A percentile compares a stretch with the other conserved stretches of the same genome.
phyloP scores from a whole-genome alignment of 306 rosid species.

The Parietaria judaica region DNA sequence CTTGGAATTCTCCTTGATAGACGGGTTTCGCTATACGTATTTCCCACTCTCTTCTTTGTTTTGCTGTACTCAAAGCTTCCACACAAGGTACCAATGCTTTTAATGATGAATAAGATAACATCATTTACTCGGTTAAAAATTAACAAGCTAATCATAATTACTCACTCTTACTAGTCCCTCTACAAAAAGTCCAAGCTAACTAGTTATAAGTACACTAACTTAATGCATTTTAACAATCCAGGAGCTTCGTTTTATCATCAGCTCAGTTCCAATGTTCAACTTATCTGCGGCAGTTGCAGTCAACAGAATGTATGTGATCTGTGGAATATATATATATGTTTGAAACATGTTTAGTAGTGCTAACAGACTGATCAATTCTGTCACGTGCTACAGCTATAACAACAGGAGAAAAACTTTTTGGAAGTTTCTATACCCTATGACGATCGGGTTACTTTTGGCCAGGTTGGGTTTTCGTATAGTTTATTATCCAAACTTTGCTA shows the following conservation, averaged over 20 bases:
- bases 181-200: no score
- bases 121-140: no score
- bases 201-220: background rate
- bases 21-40: slow-evolving; percentile 45
- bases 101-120: no score
- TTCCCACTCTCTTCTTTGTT: slow-evolving; percentile 74
- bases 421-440: slow-evolving; percentile 54
- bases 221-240: slow-evolving; percentile 36
- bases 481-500: background rate
- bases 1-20: slow-evolving; percentile 70
- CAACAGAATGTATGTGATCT: slow-evolving; percentile 57
- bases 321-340: no score
- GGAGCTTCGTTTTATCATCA: slow-evolving; percentile 91
- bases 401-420: slow-evolving; percentile 68
- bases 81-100: slow-evolving; percentile 62
- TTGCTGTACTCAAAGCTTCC: slow-evolving; percentile 89
- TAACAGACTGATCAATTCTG: slow-evolving; percentile 13
- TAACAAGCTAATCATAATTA: no score
- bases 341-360: background rate
- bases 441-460: slow-evolving; percentile 57
- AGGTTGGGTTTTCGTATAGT: slow-evolving; percentile 45
- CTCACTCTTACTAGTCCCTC: no score
- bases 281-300: slow-evolving; percentile 85
- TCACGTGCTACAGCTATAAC: slow-evolving; percentile 66
- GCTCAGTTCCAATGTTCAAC: slow-evolving; percentile 84